Conservation (phyloP, 495 filamentous ascomycete genomes). For the Hyaloscypha hepaticicola region DNA sequence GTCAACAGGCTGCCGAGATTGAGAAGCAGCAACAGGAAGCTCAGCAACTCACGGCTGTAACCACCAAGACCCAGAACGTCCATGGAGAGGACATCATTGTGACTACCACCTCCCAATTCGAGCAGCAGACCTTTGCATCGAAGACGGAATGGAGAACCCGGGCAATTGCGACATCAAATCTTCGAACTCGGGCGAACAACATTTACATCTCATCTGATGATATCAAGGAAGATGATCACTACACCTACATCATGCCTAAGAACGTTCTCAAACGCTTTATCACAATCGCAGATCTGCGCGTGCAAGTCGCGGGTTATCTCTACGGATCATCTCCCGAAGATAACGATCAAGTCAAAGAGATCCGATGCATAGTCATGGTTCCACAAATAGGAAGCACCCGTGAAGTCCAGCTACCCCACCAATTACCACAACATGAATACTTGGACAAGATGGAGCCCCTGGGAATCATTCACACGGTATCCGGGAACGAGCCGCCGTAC, state of each 20-base stretch:
- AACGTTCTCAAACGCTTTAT: slow-evolving; percentile 99
- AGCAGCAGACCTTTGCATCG: slow-evolving; percentile 95
- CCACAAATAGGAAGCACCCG: slow-evolving; percentile 94
- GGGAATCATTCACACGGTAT: slow-evolving; percentile 93
- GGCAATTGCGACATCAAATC: slow-evolving; percentile 93
- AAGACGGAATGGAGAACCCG: slow-evolving; percentile 99
- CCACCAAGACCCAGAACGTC: slow-evolving; percentile 97
- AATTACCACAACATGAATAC: slow-evolving; percentile 90
- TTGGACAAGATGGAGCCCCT: slow-evolving; percentile 86
- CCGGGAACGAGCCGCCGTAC: slow-evolving; percentile 91
- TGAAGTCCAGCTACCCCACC: slow-evolving; percentile 87
- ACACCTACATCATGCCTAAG: slow-evolving; percentile 98
- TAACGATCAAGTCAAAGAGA: slow-evolving; percentile 95
- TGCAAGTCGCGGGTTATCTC: slow-evolving; percentile 93
- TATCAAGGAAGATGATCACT: slow-evolving; percentile 74
- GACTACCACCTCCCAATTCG: slow-evolving; percentile 94
- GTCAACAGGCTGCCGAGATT: slow-evolving; percentile 97
- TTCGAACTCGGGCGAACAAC: slow-evolving; percentile 93
- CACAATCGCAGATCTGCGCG: slow-evolving; percentile 93
- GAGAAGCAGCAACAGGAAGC: slow-evolving; percentile 98
- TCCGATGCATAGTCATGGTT: slow-evolving; percentile 94
- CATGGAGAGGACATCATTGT: slow-evolving; percentile 98
- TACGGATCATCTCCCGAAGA: slow-evolving; percentile 92
- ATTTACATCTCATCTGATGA: slow-evolving; percentile 98
- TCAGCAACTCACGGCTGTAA: slow-evolving; percentile 93